Evolutionary conservation across 1,284 basidiomycete genomes (phyloP), one percentile per base, ranked within the genome.

Genomic region (Cerioporus squamosus): DNA sequence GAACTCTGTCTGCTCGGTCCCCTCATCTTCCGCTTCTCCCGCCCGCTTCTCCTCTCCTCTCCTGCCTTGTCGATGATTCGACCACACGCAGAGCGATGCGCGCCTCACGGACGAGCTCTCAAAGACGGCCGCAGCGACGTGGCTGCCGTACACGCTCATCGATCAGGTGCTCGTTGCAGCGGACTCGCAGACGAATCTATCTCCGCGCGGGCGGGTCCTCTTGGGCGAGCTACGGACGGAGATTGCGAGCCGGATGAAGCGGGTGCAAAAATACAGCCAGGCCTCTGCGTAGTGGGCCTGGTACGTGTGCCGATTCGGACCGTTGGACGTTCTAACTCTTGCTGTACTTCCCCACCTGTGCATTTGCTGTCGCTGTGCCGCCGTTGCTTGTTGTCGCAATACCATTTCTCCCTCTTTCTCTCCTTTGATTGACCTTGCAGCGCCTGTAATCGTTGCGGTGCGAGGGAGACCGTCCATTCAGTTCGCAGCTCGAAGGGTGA

Each of bases 141-240:
- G 91, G 85, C 76, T 94, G 26, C 93, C 95, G 4, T 97, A 95
- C 70, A 87, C 86, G 59, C 81, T 97, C 53, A 83, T 97, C 64
- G 95, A 97, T 73, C 88, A 95, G 70, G 88, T 97, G 17, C 76
- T 97, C 17, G 81, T 82, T 18, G 87, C 90, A 14, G 85, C 88
- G 1, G 79, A 81, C 47, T 77, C 83, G 24, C 80, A 84, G 64
- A 77, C 81, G 44, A 79, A 80, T 33, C 67, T 83, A 47, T 78
- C 82, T 18, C 53, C 79, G n/a, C 77, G 77, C 44, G 75, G 72
- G 23, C 72, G 71, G 51, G 61, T 53, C 14, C 71, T 79, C 23
- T 75, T 84, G 46, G 73, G 77, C 36, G 79, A 81, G 59, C 72
- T 92, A 55, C 81, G 83, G 55, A 75, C 77, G 40, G 84, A 88